Base-by-base conservation (phyloP, 108 stramenopile genomes). In the Skeletonema menzelii region DNA sequence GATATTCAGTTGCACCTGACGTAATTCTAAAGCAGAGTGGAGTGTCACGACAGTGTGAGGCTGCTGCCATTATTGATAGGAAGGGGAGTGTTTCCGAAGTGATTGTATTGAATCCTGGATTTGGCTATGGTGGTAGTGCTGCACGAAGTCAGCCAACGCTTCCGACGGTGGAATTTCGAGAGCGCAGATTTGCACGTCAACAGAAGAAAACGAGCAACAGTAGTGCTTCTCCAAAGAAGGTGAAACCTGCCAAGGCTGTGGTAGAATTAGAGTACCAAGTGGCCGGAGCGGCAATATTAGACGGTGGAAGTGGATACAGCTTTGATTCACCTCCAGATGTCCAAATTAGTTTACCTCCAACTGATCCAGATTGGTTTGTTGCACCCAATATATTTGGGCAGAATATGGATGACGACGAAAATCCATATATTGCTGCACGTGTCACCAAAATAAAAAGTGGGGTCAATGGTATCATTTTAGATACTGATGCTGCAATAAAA, bases 311-410 rank as follows among this genome's bases (percentile, higher is more conserved):
- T 57, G 93, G 93, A 11, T 94, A 91, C 72, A 61, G 86, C 15
- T 55, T 65, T 44, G 81, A 82, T 66, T 77, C 91, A 40, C 87
- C 88, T 40, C 90, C 90, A 1, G 67, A 76, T 56, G 70, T 91
- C 12, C 56, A 68, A 5, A 67, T 94, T 27, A 62, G 63, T 28
- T 85, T 83, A 28, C 87, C 89, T 13, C 20, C 40, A 6, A 66
- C 74, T 55, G 90, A 94, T 72, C 88, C 93, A 12, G 93, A 94
- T 71, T 94, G 93, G 93, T 94, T 80, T 71, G 78, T 90, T 15
- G 24, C 68, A n/a, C 82, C 78, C 19, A 30, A 34, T 31, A 57
- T 67, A 15, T 34, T 37, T 27, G 56, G 67, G 31, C 32, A 40
- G 22, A 65, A 63, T 26, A 63, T 44, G 17, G 82, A 72, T 14